These are phyloP conservation scores for Evernia prunastri DNA, from an alignment of 495 filamentous ascomycete genomes.

Conservation along the genomic window DNA sequence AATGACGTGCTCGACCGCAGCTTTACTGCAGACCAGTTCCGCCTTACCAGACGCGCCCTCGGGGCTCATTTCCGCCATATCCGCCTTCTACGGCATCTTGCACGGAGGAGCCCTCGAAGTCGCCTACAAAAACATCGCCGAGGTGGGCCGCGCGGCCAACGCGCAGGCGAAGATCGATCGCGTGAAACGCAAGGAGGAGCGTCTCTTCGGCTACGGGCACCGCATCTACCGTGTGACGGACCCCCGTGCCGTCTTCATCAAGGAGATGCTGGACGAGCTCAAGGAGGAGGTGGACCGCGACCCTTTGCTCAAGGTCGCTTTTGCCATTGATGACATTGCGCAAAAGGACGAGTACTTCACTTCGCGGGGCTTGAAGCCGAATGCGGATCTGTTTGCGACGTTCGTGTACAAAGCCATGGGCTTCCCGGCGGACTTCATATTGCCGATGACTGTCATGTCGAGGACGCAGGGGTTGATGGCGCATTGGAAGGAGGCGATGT, in stretches of 20 bases:
- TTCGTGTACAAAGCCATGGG: conserved; percentile 49
- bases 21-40: conserved; percentile 46
- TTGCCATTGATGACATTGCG: conserved; percentile 44
- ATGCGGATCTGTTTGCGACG: conserved; percentile 52
- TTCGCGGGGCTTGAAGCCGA: conserved; percentile 42
- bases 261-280: conserved; percentile 42
- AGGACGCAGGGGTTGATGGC: conserved; percentile 39
- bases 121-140: conserved; percentile 42
- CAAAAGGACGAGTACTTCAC: conserved; percentile 46
- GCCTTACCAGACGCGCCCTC: conserved; percentile 43
- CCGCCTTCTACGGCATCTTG: conserved; percentile 43
- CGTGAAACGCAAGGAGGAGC: conserved; percentile 45
- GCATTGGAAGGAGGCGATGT: conserved; percentile 41
- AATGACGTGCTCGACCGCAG: conserved; percentile 48
- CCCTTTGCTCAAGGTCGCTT: conserved; percentile 44
- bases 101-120: conserved; percentile 50
- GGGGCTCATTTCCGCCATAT: conserved; percentile 34
- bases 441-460: conserved; percentile 34
- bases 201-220: conserved; percentile 55
- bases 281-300: conserved; percentile 34
- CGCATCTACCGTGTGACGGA: conserved; percentile 50
- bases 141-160: conserved; percentile 40
- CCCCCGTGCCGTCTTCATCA: conserved; percentile 35
- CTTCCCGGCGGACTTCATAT: conserved; percentile 32
- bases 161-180: conserved; percentile 44